phyloP scores from a whole-genome alignment of 345 rosid genomes.

The Gossypium rotundifolium region DNA sequence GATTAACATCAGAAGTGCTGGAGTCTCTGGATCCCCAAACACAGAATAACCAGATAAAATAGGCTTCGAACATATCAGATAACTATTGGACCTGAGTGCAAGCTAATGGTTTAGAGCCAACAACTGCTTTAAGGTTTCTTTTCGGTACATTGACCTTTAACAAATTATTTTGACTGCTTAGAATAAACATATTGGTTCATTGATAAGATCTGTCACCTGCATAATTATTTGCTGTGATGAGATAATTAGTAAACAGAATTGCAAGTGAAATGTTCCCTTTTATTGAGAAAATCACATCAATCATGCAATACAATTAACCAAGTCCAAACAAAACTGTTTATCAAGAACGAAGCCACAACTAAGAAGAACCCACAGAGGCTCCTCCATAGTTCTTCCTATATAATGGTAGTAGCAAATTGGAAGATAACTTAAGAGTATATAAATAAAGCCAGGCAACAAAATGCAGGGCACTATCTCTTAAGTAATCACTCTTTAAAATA shows the following conservation, averaged over 20 bases:
- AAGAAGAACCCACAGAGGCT: not conserved
- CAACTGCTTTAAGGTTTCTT: not conserved
- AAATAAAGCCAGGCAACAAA: not conserved
- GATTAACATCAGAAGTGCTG: not conserved
- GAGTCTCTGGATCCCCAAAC: not conserved
- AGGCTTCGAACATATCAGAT: not conserved
- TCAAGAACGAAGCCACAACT: not conserved
- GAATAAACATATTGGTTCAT: no score
- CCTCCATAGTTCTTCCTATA: not conserved
- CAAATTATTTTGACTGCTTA: not conserved
- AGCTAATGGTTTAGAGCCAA: not conserved
- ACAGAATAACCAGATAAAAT: not conserved
- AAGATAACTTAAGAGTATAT: not conserved
- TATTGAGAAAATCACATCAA: not conserved
- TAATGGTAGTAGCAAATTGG: not conserved
- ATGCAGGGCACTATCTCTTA: not conserved
- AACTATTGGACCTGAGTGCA: not conserved
- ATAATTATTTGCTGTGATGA: not conserved
- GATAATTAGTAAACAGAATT: not conserved
- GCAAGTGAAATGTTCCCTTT: not conserved
- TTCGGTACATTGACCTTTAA: not conserved
- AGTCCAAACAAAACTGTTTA: not conserved
- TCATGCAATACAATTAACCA: not conserved
- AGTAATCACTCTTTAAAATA: not conserved
- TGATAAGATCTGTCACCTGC: not conserved